Base-by-base conservation (phyloP, 192 early-diverging fungal species). In the Coemansia sp. region DNA sequence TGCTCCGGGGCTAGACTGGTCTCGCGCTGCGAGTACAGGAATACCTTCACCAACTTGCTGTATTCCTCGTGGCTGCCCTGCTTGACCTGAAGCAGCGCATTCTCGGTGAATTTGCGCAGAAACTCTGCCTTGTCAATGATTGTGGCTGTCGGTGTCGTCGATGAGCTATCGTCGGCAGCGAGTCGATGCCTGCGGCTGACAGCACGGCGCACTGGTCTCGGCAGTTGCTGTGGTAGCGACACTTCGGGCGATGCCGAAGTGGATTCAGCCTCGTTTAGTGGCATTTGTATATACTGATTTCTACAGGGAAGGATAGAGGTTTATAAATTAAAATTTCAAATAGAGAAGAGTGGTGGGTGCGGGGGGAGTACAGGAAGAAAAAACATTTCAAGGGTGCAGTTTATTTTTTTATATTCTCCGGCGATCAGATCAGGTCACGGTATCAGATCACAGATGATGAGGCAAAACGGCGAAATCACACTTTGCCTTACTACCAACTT, bases 71-170 rank as follows among this genome's bases (percentile, higher is more conserved):
- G 51, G 14, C 62, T 68, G 24, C 74, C 79, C 67, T 77, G 64
- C 57, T 73, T 72, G 27, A 69, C 69, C 53, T 76, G 78, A 17
- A 66, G 73, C 17, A 81, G 74, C 16, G 78, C 78, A 56, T 66
- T 81, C 42, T 75, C 73, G 11, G 66, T 68, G 37, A 73, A 81
- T 53, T 72, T 75, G 33, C 67, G 69, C 59, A 75, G 37, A 60
- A 81, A 81, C n/a, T 72, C 63, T 0, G 74, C 59, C 61, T 76
- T 81, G 70, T 81, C 64, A 9, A 78, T 77, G 24, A 54, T 4
- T 31, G 51, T 33, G 29, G 6, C 51, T 2, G 51, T 27, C 27
- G 29, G 51, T 1, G 46, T 9, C 66, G 27, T 57, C 17, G 50
- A 31, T 34, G 19, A 16, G 46, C 29, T 13, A 31, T 11, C 51